Percentiles rank a stretch among this genome's conserved stretches.
Conservation (phyloP, 192 early-diverging fungal species). For the Gigaspora rosea region DNA sequence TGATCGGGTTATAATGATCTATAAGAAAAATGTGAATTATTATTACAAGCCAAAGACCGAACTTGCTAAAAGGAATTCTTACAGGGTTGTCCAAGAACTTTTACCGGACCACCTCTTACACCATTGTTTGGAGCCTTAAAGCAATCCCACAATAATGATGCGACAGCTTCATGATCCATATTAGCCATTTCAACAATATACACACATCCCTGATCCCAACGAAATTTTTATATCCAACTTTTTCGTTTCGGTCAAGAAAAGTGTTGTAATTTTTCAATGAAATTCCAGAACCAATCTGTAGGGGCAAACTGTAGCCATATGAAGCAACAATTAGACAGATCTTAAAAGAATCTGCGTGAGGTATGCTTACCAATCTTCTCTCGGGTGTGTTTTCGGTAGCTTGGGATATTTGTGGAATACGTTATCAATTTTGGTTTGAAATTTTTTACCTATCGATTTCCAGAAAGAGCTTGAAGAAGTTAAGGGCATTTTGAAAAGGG, state of each 20-base stretch:
- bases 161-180: too few species aligned
- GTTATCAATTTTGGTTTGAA: too few species aligned
- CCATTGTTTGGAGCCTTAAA: not conserved
- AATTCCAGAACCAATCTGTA: not conserved
- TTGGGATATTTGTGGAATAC: constrained; percentile 1
- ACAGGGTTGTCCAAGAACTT: not conserved
- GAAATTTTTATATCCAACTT: not conserved
- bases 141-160: not conserved
- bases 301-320: constrained; percentile 1
- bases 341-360: not conserved
- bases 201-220: not conserved
- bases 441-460: too few species aligned
- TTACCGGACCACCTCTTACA: not conserved
- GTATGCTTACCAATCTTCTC: not conserved
- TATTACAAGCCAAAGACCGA: too few species aligned
- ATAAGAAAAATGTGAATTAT: constrained; percentile 10
- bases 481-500: too few species aligned
- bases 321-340: not conserved
- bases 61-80: not conserved
- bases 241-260: not conserved
- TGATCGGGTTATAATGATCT: not conserved
- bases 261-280: not conserved
- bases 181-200: not conserved
- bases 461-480: too few species aligned
- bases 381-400: not conserved